Percentiles rank a stretch among this genome's conserved stretches.
phyloP scores from a whole-genome alignment of 352 stramenopile species.

The Pythium myriotylum region DNA sequence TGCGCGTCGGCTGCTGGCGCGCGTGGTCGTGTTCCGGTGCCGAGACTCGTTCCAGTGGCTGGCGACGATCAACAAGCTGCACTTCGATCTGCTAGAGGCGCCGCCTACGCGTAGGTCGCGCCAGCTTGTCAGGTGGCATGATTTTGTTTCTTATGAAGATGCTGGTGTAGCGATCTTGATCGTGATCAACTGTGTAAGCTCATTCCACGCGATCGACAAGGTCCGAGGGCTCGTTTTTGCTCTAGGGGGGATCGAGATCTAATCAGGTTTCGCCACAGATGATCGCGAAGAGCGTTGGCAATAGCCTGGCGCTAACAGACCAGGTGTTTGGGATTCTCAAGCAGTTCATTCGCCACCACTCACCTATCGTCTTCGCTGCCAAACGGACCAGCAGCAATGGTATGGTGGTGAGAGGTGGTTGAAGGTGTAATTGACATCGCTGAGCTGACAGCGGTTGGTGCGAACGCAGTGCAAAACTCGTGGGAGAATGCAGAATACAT shows the following conservation, averaged over 20 bases:
- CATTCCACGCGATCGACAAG: constrained; percentile 74
- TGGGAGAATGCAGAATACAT: constrained; percentile 64
- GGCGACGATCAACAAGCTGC: constrained; percentile 70
- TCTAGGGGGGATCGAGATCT: too few species aligned
- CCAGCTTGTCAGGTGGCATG: not conserved
- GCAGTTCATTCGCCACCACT: constrained; percentile 71
- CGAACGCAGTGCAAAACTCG: constrained; percentile 15
- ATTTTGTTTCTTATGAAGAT: not conserved
- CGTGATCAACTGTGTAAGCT: constrained; percentile 63
- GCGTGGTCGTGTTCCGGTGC: constrained; percentile 51
- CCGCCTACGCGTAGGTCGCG: constrained; percentile 43
- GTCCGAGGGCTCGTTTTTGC: constrained; percentile 27
- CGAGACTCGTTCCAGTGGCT: constrained; percentile 77
- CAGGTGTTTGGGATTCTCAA: constrained; percentile 70
- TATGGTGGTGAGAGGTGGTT: constrained; percentile 16
- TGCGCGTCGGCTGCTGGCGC: constrained; percentile 25
- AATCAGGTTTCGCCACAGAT: too few species aligned
- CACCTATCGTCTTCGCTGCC: constrained; percentile 61
- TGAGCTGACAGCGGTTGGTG: too few species aligned
- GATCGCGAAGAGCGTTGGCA: constrained; percentile 52
- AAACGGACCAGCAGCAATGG: constrained; percentile 40
- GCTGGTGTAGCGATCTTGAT: constrained; percentile 46
- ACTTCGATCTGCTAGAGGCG: constrained; percentile 62
- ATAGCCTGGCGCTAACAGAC: constrained; percentile 54
- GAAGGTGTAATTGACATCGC: too few species aligned